Evolutionary conservation across 164 flowering plant species (phyloP), one percentile per base, ranked within the genome.

Genomic region (Nymphaea colorata): DNA sequence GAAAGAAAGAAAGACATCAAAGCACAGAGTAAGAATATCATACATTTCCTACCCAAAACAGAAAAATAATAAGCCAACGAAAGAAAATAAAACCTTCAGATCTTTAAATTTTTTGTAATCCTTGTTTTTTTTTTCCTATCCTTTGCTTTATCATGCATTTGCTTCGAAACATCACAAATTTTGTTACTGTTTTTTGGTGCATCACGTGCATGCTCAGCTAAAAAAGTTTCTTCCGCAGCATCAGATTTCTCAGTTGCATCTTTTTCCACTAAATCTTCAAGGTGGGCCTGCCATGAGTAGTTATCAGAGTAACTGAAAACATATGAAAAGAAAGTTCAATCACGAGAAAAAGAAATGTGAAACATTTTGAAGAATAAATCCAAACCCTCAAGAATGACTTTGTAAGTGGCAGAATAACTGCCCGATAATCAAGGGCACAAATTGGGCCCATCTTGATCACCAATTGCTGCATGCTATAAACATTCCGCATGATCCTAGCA

Each of bases 191-290:
- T 76, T 74, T 86, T 95, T 66, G 84, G 78, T 44, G 87, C 81
- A 84, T 92, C 98, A 74, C 72, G 94, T 42, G 85, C 98, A 78
- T 92, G 93, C 76, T 95, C 99, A 7, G 96, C 98, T 63, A 92
- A 79, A 76, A 95, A 87, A 63, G 98, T 95, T 77, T 90, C 95
- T 73, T 96, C 86, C 60, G 93, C 96, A 69, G 99, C 98, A 81
- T 95, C 99, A 75, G 99, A 92, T 77, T 89, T 95, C 73, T 90
- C 88, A 41, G 84, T 89, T 57, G 97, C 99, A 84, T 92, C 88
- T 79, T 84, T 92, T 71, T 90, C 97, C 14, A 90, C 97, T 70
- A 95, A 75, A 73, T 87, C 90, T 81, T 92, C 99, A 78, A 95
- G 78, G 71, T 79, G 90, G 71, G 89, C 84, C 99, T 95, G 74